Base-by-base conservation (phyloP, 2,329 filamentous ascomycete species). In the Colletotrichum eleusines region DNA sequence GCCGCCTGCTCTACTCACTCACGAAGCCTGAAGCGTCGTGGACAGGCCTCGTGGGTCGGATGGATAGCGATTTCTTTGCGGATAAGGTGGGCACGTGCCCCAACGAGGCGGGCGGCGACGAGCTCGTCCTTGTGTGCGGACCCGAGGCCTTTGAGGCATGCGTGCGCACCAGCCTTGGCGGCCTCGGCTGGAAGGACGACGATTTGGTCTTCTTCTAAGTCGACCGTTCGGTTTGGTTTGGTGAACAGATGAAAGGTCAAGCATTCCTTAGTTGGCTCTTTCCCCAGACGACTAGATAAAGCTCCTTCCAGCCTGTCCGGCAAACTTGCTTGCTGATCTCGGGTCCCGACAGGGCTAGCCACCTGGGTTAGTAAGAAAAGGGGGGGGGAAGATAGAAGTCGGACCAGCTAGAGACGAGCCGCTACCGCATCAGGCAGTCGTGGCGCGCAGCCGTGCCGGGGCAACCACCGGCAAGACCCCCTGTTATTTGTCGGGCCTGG, bases 101-200 rank as follows among this genome's bases (percentile, higher is more conserved):
- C 76, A 48, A 53, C 55, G 73, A 71, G 14, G 73, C 63, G 54
- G 77, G 78, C 73, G 83, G 82, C 0, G 85, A 87, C 71, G 85
- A 87, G 16, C 78, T 97, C 84, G 89, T 94, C 18, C 80, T 97
- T 69, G 85, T 97, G 20, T 97, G 94, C 81, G 94, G 94, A 2
- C 94, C 94, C 0, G 88, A 87, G 74, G 82, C 90, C 3, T 84
- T 97, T 83, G 94, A 97, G 81, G 90, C 89, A 76, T 89, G 85
- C 68, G 89, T 88, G 5, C 86, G 87, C 73, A 78, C 82, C 55
- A 86, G 88, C 33, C 79, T 87, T 33, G 71, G 70, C 18, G 85
- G 84, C 16, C 82, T 91, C 78, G 93, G 93, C 0, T 97, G 93
- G 92, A 83, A 79, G 11, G 90, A 94, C 72, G 87, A 90, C 18